Base-by-base conservation (phyloP, 495 filamentous ascomycete genomes). In the Thozetella sp. region DNA sequence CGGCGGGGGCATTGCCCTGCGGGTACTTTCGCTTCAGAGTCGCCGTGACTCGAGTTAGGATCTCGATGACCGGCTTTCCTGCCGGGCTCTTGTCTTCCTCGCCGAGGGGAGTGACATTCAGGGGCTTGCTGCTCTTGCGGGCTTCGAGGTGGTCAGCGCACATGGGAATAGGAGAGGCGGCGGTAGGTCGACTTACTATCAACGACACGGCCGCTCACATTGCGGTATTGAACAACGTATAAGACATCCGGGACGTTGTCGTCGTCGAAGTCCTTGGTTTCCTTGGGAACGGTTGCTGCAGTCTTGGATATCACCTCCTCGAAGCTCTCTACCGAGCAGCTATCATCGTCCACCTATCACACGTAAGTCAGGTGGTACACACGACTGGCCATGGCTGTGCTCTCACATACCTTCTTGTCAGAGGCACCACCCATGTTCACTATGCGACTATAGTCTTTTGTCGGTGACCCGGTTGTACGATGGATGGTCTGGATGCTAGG, bases 31-130 rank as follows among this genome's bases (percentile, higher is more conserved):
- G 51, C 15, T 56, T 52, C 23, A 52, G 19, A 10, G n/a, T 27
- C 25, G 57, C 63, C 6, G 65, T 63, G 50, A 75, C 62, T n/a
- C 62, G 53, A 2, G 69, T 74, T 22, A 64, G 48, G 48, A 76
- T 74, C 57, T 74, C 73, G 50, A 76, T 63, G n/a, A 76, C 65
- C 13, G 71, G 64, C 12, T 66, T 64, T 58, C 69, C 66, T 50
- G 52, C 58, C 3, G 57, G 20, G 13, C 55, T 55, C n/a, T 62
- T 58, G 19, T 27, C 53, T 26, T 52, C 48, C 30, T 46, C 34
- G 20, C 46, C 23, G 50, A n/a, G 56, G 27, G 48, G 20, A 27
- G 56, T n/a, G 26, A 37, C 22, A 19, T 72, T 63, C 50, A 76
- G 53, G 17, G 72, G 72, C 34, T 67, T 64, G 12, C 62, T 25